Evolutionary conservation across 139 green algal genomes (phyloP), one percentile per base, ranked within the genome.

Genomic region (Asterochloris erici): DNA sequence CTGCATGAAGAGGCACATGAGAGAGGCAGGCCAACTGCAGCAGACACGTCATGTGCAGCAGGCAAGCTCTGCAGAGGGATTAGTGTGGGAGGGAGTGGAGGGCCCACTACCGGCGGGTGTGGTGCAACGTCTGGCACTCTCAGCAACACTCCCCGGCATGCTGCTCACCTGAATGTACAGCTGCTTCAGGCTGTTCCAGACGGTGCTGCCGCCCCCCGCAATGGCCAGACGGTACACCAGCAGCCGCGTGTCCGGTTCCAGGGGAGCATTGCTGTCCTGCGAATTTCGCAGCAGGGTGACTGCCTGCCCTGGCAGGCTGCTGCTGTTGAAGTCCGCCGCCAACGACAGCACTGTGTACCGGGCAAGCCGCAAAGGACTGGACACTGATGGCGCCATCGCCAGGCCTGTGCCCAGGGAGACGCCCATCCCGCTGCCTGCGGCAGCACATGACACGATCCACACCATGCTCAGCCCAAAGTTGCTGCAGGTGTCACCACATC

Each of bases 221-320:
- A 85, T 83, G 6, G 86, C 86, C 14, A 89, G 79, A 16, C 77
- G 69, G 79, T 93, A 96, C 17, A 91, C 82, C 6, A 85, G 75
- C 0, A 69, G 66, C 11, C 86, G 62, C 21, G 93, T 79, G 79
- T 95, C 91, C 63, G 90, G 63, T 19, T 92, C 81, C 10, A 87
- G 61, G 54, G 47, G 70, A 47, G 38, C 23, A 10, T 66, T 61
- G 47, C 23, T 12, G 12, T 26, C 66, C 66, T 26, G 66, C 21
- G 11, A 24, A 21, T 78, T 47, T 74, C 78, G 64, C 71, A 63
- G 63, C 26, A 79, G 63, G 24, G 24, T 29, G 11, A 63, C 16
- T 9, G 66, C 86, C 11, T 63, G 26, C 4, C 64, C 21, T 73
- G 78, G 79, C 11, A 86, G 28, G 9, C 47, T 70, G 10, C 26